Conservation (phyloP, 805 yeast species). For the Candida nemodendra region DNA sequence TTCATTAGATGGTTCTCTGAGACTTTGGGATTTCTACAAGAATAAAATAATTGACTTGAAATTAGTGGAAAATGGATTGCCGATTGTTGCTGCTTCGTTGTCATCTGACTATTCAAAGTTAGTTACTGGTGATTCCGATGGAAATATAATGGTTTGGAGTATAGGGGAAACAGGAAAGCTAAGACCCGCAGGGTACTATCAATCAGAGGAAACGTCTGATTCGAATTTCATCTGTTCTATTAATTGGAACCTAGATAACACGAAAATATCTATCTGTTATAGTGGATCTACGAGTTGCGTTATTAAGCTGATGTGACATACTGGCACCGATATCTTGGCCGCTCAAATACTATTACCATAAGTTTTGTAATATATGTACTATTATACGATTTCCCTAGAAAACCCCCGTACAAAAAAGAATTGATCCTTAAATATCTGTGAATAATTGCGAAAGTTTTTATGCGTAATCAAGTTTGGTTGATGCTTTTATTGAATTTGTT, state of each 20-base stretch:
- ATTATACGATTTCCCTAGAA: slow-evolving; percentile 1
- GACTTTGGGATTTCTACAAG: slow-evolving; percentile 62
- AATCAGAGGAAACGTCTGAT: slow-evolving; percentile 19
- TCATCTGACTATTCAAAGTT: slow-evolving; percentile 49
- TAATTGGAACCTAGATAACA: slow-evolving; percentile 25
- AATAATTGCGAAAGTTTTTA: no score
- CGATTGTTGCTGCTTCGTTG: slow-evolving; percentile 53
- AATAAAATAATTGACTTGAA: slow-evolving; percentile 39
- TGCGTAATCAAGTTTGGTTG: slow-evolving; percentile 1
- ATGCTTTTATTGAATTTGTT: slow-evolving; percentile 29
- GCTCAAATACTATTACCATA: neutral
- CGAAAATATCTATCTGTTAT: slow-evolving; percentile 28
- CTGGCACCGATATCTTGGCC: no score
- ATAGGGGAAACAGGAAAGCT: slow-evolving; percentile 20
- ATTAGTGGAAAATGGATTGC: slow-evolving; percentile 44
- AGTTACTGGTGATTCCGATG: slow-evolving; percentile 68
- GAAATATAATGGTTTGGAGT: slow-evolving; percentile 56
- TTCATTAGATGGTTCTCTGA: slow-evolving; percentile 69
- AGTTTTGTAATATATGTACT: slow-evolving; percentile 9
- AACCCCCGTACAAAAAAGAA: neutral
- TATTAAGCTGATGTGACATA: no score
- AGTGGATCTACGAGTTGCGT: slow-evolving; percentile 27
- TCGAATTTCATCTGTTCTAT: slow-evolving; percentile 22
- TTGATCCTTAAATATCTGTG: no score
- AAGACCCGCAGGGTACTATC: slow-evolving; percentile 23